Evolutionary conservation across 345 rosid genomes (phyloP), one percentile per base, ranked within the genome.

Genomic region (Noccaea caerulescens): DNA sequence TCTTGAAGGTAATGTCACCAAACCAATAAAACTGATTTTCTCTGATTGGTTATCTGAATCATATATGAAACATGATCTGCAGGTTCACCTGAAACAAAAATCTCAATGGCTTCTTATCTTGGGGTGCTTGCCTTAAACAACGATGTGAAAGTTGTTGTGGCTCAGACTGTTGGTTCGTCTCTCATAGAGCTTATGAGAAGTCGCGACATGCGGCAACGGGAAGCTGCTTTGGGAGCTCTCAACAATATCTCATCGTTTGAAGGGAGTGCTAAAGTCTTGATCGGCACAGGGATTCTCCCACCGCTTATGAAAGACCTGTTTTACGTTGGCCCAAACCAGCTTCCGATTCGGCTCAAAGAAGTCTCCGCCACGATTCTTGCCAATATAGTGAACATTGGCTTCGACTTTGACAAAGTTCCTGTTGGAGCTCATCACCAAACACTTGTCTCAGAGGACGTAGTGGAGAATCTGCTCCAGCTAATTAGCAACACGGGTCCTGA

Each of bases 401-500:
- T 80, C 18, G 91, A 94, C 34, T 84, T 94, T 44, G 93, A 88
- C 51, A 78, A 84, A 49, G 82, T 89, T 14, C 54, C 77, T 18
- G 88, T 94, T 57, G 95, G 96, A 66, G 59, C 87, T 33, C 83
- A 88, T 57, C 82, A 85, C 74, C 90, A 84, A 76, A 91, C 97
- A 44, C 83, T 94, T 60, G 91, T 94, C 61, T 89, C 99, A 4
- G 97, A 91, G 72, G 91, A 84, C 33, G 78, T 83, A 20, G 85
- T 94, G 38, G 90, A 89, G 59, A 89, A 82, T 36, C 82, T 94
- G 4, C 99, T 94, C 55, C 93, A 85, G 42, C 81, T 94, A 20
- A 91, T 91, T 42, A 94, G 95, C 85, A 89, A 94, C 83, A 94
- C 99, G 0, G 99, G 97, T 77, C 99, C 99, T 49, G 87, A 90